Evolutionary conservation across 2,329 filamentous ascomycete genomes (phyloP), one percentile per base, ranked within the genome.

Genomic region (Verticillium longisporum): DNA sequence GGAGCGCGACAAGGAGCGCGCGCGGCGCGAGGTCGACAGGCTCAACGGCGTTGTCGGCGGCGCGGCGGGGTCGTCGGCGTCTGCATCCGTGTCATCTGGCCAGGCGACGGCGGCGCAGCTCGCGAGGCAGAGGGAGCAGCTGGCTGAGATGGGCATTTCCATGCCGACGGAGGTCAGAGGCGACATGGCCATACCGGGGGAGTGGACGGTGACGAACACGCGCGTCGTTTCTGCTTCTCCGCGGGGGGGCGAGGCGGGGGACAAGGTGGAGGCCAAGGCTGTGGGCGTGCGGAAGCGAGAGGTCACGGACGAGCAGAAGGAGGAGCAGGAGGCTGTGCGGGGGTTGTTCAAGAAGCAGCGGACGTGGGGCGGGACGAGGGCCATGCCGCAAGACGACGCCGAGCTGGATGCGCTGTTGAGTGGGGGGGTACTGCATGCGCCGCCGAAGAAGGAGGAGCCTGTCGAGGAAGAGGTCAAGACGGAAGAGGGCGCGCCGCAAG

Each of bases 151-250:
- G 81, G 95, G 95, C 0, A 87, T 99, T 57, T 85, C 87, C 56
- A 84, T 98, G 60, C 95, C 95, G 0, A 87, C 91, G 54, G 87
- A 90, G 66, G 87, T 91, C 61, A 82, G 91, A 62, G 81, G 83
- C 2, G 91, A 95, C 62, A 87, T 97, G 85, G 92, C 93, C 5
- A 87, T 97, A 78, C 88, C 89, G 4, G 92, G 95, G 36, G 90
- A 96, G 59, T 99, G 94, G 94, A 86, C 91, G 0, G 84, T 88
- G 11, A 87, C 84, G 62, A 86, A 83, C 6, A 84, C 91, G 50
- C 81, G 85, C 55, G 80, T 86, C 4, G 74, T 88, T 21, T 26
- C 26, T 26, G 26, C 26, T 26, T 26, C 26, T 2, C 75, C 80
- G 14, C 78, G 80, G 14, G 72, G 67, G 36, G 66, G 68, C 26